Conservation (phyloP, 2,329 filamentous ascomycete species). For the Fusarium stilboides region DNA sequence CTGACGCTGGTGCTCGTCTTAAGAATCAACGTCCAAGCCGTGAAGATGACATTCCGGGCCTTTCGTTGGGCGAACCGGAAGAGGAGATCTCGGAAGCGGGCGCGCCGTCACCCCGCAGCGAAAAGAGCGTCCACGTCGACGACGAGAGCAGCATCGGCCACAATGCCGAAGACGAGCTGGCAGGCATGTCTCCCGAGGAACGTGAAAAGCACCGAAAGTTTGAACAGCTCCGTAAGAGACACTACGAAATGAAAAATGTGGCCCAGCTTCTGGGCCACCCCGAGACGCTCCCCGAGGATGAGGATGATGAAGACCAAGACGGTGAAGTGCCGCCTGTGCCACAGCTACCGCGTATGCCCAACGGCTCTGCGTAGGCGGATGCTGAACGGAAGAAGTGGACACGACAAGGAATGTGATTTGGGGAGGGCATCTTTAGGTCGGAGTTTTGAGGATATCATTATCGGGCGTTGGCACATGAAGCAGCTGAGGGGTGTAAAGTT, state of each 20-base stretch:
- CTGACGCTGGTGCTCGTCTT: conserved; percentile 49
- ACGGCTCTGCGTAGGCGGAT: conserved; percentile 53
- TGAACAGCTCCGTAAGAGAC: conserved; percentile 91
- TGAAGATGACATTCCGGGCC: conserved; percentile 87
- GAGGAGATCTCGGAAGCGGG: conserved; percentile 72
- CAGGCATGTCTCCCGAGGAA: conserved; percentile 78
- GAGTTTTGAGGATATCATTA: conserved; percentile 51
- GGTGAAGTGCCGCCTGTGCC: conserved; percentile 57
- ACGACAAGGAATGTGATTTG: conserved; percentile 26
- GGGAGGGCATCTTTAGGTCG: conserved; percentile 35
- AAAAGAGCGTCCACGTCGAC: conserved; percentile 87
- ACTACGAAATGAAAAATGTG: conserved; percentile 99
- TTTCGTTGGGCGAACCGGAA: conserved; percentile 94
- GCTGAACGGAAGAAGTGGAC: conserved; percentile 8
- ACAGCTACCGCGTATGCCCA: conserved; percentile 61
- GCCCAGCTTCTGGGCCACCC: conserved; percentile 87
- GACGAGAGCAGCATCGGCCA: conserved; percentile 70
- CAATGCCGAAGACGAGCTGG: conserved; percentile 69
- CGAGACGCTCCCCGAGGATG: conserved; percentile 75
- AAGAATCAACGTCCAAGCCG: conserved; percentile 58
- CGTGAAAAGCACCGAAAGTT: conserved; percentile 93
- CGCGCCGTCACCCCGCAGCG: conserved; percentile 54
- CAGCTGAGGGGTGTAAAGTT: conserved; percentile 22
- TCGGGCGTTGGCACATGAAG: conserved; percentile 48
- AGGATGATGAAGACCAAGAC: conserved; percentile 73